phyloP scores from a whole-genome alignment of 2,329 filamentous ascomycete species.

The Cordyceps javanica region DNA sequence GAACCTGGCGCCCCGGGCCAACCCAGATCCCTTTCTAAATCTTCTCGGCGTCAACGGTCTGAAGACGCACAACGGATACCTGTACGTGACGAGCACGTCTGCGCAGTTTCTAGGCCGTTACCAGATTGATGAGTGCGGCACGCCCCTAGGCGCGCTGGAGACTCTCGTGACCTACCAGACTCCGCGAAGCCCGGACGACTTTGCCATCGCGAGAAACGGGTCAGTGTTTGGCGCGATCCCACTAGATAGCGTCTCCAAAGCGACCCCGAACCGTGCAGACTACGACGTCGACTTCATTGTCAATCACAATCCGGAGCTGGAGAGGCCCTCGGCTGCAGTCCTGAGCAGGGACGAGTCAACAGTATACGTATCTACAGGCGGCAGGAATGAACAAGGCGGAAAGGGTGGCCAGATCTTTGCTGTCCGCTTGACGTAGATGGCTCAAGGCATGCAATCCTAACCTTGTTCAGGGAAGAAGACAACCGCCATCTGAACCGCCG shows the following conservation, averaged over 20 bases:
- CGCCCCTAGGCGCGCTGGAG: slow-evolving; percentile 10
- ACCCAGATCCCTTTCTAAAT: slow-evolving; percentile 8
- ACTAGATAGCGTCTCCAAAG: slow-evolving; percentile 1
- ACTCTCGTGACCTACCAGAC: slow-evolving; percentile 5
- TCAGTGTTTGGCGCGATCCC: slow-evolving; percentile 13
- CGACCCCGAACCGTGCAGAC: not conserved
- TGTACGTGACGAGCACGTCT: slow-evolving; percentile 20
- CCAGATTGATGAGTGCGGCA: slow-evolving; percentile 9
- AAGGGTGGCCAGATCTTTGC: slow-evolving; percentile 11
- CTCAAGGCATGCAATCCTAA: not conserved
- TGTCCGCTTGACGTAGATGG: not conserved
- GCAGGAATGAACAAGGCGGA: not conserved
- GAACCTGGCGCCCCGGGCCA: not conserved
- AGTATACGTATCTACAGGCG: slow-evolving; percentile 14
- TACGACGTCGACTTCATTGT: slow-evolving; percentile 4
- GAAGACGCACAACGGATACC: slow-evolving; percentile 13
- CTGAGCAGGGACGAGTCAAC: slow-evolving; percentile 17
- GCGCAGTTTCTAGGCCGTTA: slow-evolving; percentile 14
- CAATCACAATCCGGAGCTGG: not conserved
- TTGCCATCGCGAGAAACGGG: slow-evolving; percentile 14
- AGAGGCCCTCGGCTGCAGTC: slow-evolving; percentile 12
- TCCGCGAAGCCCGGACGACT: slow-evolving; percentile 15
- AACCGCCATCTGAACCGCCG: too few relatives aligned
- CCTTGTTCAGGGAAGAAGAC: not conserved
- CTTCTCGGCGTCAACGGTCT: slow-evolving; percentile 19